These are phyloP conservation scores for Paraphoma chrysanthemicola DNA, from an alignment of 2,329 filamentous ascomycete genomes.

Conservation along the genomic window DNA sequence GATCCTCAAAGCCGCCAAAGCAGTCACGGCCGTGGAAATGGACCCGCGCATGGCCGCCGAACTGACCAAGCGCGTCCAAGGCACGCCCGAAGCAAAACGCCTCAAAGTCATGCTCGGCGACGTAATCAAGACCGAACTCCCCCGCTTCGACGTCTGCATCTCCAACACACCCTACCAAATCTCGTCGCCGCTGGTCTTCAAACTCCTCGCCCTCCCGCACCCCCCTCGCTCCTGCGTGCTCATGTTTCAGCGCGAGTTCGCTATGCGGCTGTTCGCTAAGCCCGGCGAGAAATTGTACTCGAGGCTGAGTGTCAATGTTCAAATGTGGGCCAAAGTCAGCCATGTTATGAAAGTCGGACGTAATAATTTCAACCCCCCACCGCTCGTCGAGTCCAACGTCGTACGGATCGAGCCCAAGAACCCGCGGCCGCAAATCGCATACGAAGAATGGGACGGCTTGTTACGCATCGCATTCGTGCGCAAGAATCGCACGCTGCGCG, in stretches of 20 bases:
- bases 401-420: conserved; percentile 88
- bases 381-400: conserved; percentile 89
- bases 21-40: conserved; percentile 85
- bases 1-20: conserved; percentile 87
- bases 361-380: conserved; percentile 96
- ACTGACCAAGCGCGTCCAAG: conserved; percentile 91
- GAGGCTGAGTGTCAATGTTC: conserved; percentile 88
- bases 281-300: conserved; percentile 90
- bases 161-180: conserved; percentile 81
- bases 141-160: conserved; percentile 81
- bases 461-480: conserved; percentile 81
- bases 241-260: conserved; percentile 97
- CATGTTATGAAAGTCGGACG: conserved; percentile 90
- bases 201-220: conserved; percentile 81
- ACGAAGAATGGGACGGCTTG: conserved; percentile 94
- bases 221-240: conserved; percentile 85
- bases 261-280: conserved; percentile 84
- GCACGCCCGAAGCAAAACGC: conserved; percentile 76
- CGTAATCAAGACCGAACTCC: conserved; percentile 84
- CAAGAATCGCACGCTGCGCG: conserved; percentile 89
- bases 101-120: conserved; percentile 90
- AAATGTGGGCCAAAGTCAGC: conserved; percentile 82
- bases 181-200: conserved; percentile 89
- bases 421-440: conserved; percentile 85
- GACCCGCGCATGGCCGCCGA: conserved; percentile 97